Conservation (phyloP, 108 stramenopile species). For the Chaetoceros tenuissimus region DNA sequence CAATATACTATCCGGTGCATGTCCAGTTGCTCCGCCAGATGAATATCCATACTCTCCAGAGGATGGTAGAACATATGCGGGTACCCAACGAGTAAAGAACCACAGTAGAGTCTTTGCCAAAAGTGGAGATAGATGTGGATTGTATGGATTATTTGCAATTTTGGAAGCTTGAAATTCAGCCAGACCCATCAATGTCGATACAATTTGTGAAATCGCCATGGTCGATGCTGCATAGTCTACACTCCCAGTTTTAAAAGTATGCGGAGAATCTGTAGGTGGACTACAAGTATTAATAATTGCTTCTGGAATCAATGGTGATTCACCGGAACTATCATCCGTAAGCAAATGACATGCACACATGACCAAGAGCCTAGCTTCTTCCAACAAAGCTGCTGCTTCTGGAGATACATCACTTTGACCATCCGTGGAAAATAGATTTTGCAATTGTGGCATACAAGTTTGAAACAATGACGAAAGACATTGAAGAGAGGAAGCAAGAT, state of each 20-base stretch:
- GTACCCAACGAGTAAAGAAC: slow-evolving; percentile 70
- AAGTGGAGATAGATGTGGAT: slow-evolving; percentile 62
- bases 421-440: slow-evolving; percentile 38
- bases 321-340: slow-evolving; percentile 74
- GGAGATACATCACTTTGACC: slow-evolving; percentile 10
- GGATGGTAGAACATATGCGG: slow-evolving; percentile 63
- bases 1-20: slow-evolving; percentile 20
- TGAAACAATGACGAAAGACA: slow-evolving; percentile 47
- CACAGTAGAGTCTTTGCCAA: slow-evolving; percentile 66
- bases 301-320: slow-evolving; percentile 64
- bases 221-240: slow-evolving; percentile 21
- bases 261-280: background rate
- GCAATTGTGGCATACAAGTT: slow-evolving; percentile 39
- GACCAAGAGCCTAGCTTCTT: slow-evolving; percentile 70
- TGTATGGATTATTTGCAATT: slow-evolving; percentile 40
- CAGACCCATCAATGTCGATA: slow-evolving; percentile 39
- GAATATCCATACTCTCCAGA: slow-evolving; percentile 35
- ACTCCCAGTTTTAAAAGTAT: background rate
- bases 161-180: slow-evolving; percentile 63
- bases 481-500: slow-evolving; percentile 40
- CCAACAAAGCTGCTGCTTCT: slow-evolving; percentile 64
- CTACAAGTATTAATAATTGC: slow-evolving; percentile 41
- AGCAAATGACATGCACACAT: slow-evolving; percentile 62
- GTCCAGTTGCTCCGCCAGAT: background rate
- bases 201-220: slow-evolving; percentile 33